Base-by-base conservation (phyloP, 805 yeast genomes). In the Myxozyma monticola region DNA sequence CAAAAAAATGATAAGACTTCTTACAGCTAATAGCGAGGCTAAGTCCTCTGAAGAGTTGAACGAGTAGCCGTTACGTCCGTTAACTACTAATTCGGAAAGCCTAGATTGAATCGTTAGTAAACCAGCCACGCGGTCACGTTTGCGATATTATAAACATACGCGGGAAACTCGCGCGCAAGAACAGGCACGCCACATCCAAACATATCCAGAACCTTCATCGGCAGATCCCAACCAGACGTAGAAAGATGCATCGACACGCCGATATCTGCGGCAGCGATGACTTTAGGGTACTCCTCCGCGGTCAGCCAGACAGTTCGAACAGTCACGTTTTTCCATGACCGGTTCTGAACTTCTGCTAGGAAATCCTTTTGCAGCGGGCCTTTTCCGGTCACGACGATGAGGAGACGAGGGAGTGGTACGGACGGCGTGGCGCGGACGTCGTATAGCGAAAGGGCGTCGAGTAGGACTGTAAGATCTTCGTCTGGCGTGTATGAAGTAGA, bases 171-270 rank as follows among this genome's bases (percentile, higher is more conserved):
- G 50, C 90, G 72, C 0, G 96, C 80, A 2, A 90, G 72, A 0
- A 89, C 97, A 0, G 99, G 99, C 10, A 93, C 71, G 0, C 98
- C 98, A 57, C 93, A 86, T 0, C 99, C 99, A 72, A 91, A 90
- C 78, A 91, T 81, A 63, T 93, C 99, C 4, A 91, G 84, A 30
- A 93, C 86, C 67, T 93, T 93, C 99, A 93, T 93, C 0, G 99
- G 99, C 50, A 93, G 74, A 63, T 93, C 99, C 49, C 86, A 75
- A 0, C 99, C 99, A 39, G 96, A 85, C 38, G 95, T 85, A 0
- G 98, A 90, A 3, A 83, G 78, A 67, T 93, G 99, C 54, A 93
- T 71, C 0, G 98, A 91, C 1, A 93, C 76, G 1, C 96, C 98
- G 30, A 90, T 64, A 63, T 93, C 96, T 2, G 96, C 91, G 2